Base-by-base conservation (phyloP, 2,329 filamentous ascomycete species). In the Tetracladium maxilliforme region DNA sequence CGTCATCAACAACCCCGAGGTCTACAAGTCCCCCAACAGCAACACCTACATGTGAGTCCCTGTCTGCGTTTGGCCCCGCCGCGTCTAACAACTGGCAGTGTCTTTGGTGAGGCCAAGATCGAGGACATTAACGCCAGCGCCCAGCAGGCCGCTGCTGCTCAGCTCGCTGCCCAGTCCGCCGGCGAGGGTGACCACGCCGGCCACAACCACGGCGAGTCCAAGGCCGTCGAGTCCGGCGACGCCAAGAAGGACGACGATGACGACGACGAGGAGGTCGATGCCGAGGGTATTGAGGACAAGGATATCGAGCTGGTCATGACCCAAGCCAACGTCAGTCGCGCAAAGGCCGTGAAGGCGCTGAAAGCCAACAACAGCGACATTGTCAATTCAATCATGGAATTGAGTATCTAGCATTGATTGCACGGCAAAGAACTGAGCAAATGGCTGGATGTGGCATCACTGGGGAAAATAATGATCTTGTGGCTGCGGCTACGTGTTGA, bases 341-440 rank as follows among this genome's bases (percentile, higher is more conserved):
- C 92, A 65, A 95, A 95, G 74, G 90, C 90, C 33, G 73, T 98
- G 64, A 98, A 95, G 65, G 90, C 92, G 29, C 70, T 98, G 51
- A 86, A 84, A 67, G 90, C 95, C 67, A 98, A 98, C 53, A 87
- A 95, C 63, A 94, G 95, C 49, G 90, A 98, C 54, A 98, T 98
- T 63, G 90, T 98, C 67, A 98, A 98, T 70, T 94, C 90, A 45
- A 98, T 98, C 64, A 98, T 98, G 90, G 86, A 87, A 42, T 64
- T 98, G 54, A 84, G 79, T 65, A 75, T 83, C 67, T 86, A 64
- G 52, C 23, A 31, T 29, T n/a, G n/a, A n/a, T n/a, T n/a, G n/a
- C n/a, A n/a, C n/a, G n/a, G n/a, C n/a, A n/a, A n/a, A n/a, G n/a
- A n/a, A n/a, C n/a, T n/a, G n/a, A n/a, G 12, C 24, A 21, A 19